These are phyloP conservation scores for Plasmopara muralis DNA, from an alignment of 352 stramenopile genomes.

Conservation along the genomic window DNA sequence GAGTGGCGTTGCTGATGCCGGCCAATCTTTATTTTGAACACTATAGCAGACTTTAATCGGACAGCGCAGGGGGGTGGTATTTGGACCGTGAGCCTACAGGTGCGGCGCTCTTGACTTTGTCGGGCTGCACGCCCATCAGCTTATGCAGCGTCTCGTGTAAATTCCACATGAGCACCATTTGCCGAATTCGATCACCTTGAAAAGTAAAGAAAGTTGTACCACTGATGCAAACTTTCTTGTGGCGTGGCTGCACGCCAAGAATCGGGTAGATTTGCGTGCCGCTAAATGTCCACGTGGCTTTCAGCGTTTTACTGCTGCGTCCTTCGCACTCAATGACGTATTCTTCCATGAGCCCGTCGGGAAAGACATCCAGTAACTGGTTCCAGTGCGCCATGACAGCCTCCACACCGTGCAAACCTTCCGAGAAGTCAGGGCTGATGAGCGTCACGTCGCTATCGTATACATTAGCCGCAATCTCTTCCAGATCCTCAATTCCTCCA, in stretches of 20 bases:
- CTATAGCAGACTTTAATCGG: neutral
- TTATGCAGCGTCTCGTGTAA: constrained; percentile 65
- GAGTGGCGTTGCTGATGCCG: too few relatives aligned
- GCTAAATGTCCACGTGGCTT: constrained; percentile 68
- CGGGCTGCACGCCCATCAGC: constrained; percentile 50
- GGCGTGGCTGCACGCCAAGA: constrained; percentile 57
- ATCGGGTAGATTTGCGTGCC: constrained; percentile 75
- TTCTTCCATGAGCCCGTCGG: constrained; percentile 79
- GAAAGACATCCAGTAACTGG: constrained; percentile 59
- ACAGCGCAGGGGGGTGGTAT: constrained; percentile 5
- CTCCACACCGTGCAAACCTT: constrained; percentile 55
- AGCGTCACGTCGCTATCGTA: constrained; percentile 69
- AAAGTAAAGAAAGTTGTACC: constrained; percentile 74
- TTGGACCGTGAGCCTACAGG: constrained; percentile 1
- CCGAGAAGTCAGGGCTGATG: constrained; percentile 54
- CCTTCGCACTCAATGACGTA: constrained; percentile 67
- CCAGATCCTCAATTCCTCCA: constrained; percentile 71
- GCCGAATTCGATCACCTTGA: constrained; percentile 65
- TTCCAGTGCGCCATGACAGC: constrained; percentile 73
- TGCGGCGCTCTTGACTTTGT: constrained; percentile 18
- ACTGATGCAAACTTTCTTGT: constrained; percentile 75
- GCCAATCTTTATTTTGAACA: too few relatives aligned
- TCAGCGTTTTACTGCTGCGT: constrained; percentile 53
- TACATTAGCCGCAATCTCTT: constrained; percentile 71
- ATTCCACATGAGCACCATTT: constrained; percentile 71